Evolutionary conservation across 108 stramenopile genomes (phyloP).

Genomic region (Fistulifera solaris): DNA sequence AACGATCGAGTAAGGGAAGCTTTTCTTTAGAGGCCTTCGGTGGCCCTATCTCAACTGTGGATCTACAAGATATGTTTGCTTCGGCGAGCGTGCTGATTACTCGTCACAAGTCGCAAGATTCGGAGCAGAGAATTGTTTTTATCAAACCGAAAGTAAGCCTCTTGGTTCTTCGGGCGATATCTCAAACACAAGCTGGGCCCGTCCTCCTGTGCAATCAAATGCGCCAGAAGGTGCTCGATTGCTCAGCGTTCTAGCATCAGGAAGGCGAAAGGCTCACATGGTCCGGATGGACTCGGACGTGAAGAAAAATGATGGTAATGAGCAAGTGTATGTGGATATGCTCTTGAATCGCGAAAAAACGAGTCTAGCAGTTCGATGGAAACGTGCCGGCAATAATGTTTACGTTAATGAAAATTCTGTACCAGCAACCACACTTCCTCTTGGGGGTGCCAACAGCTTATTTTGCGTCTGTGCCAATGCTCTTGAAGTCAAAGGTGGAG

Average conservation of each 20-base stretch:
- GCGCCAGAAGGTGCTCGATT: conserved; percentile 68
- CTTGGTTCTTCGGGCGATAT: too few relatives aligned
- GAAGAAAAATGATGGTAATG: conserved; percentile 1
- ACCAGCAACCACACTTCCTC: conserved; percentile 21
- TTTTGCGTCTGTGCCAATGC: conserved; percentile 38
- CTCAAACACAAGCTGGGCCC: conserved; percentile 18
- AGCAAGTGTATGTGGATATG: not conserved
- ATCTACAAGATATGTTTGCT: conserved; percentile 4
- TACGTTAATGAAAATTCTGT: conserved; percentile 29
- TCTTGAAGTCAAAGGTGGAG: conserved; percentile 45
- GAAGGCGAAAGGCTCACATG: conserved; percentile 29
- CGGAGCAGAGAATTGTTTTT: conserved; percentile 1
- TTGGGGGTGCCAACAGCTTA: not conserved
- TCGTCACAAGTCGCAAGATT: not conserved
- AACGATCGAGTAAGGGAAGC: not conserved
- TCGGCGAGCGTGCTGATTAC: not conserved
- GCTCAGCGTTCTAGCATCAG: conserved; percentile 56
- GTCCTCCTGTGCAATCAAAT: conserved; percentile 45
- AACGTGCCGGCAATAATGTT: conserved; percentile 15
- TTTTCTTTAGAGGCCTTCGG: not conserved
- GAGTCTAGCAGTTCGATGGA: conserved; percentile 10
- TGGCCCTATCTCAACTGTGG: not conserved
- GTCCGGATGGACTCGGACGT: conserved; percentile 3
- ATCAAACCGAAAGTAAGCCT: not conserved
- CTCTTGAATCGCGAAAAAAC: conserved; percentile 2